These are phyloP conservation scores for Xylaria sp. DNA, from an alignment of 2,329 filamentous ascomycete species.

Conservation along the genomic window DNA sequence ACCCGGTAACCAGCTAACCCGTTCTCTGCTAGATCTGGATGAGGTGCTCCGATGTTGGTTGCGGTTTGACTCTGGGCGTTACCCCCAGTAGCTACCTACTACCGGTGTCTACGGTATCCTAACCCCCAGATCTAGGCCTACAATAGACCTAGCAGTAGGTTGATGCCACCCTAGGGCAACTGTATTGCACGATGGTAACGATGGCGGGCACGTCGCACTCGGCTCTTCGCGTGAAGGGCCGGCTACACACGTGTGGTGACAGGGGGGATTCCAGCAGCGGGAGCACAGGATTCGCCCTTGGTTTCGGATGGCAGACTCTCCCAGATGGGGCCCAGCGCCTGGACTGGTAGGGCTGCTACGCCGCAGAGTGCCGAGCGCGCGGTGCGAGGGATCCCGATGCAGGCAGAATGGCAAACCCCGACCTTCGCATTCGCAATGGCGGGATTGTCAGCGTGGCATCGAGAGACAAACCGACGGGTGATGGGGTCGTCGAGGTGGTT, in stretches of 20 bases:
- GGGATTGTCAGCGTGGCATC: constrained; percentile 10
- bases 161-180: not conserved
- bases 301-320: not conserved
- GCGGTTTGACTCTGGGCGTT: constrained; percentile 15
- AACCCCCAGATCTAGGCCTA: not conserved
- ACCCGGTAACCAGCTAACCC: not conserved
- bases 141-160: not conserved
- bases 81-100: constrained; percentile 1
- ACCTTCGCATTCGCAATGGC: not conserved
- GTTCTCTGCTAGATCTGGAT: not conserved
- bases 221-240: constrained; percentile 5
- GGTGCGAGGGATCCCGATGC: constrained; percentile 16
- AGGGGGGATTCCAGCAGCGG: constrained; percentile 10
- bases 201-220: constrained; percentile 6
- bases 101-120: not conserved
- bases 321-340: not conserved
- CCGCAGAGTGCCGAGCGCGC: constrained; percentile 20
- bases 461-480: constrained; percentile 1
- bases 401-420: constrained; percentile 11
- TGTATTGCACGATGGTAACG: not conserved
- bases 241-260: constrained; percentile 12
- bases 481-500: constrained; percentile 5
- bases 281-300: not conserved
- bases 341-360: constrained; percentile 25
- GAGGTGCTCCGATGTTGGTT: not conserved